Conservation (phyloP, 129 eudicot species). For the Smallanthus sonchifolius region DNA sequence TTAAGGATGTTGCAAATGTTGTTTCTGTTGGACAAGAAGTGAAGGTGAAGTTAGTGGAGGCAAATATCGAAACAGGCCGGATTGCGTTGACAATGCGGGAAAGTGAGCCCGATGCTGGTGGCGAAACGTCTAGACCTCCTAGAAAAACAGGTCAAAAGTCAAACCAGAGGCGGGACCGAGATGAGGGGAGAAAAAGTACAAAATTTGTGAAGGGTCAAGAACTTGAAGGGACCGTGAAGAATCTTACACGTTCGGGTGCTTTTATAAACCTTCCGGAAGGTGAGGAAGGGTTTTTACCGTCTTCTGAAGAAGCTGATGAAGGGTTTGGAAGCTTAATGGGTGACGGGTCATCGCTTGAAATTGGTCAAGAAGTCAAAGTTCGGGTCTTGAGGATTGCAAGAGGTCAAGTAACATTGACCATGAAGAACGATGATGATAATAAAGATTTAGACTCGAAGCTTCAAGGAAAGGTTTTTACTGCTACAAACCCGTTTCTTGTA, state of each 20-base stretch:
- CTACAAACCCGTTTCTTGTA: slow-evolving; percentile 74
- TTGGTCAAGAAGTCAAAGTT: slow-evolving; percentile 84
- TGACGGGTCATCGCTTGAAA: slow-evolving; percentile 51
- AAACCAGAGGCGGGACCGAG: slow-evolving; percentile 33
- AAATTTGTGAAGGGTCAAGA: slow-evolving; percentile 84
- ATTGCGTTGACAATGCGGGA: slow-evolving; percentile 86
- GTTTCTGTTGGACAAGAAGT: slow-evolving; percentile 91
- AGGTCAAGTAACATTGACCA: slow-evolving; percentile 77
- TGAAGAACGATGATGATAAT: slow-evolving; percentile 64
- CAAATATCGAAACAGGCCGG: slow-evolving; percentile 61
- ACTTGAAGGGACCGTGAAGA: slow-evolving; percentile 86
- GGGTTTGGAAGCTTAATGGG: slow-evolving; percentile 61
- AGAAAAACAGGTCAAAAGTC: slow-evolving; percentile 38
- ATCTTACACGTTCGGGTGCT: slow-evolving; percentile 69
- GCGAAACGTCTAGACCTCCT: slow-evolving; percentile 32
- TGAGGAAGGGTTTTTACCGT: slow-evolving; percentile 90
- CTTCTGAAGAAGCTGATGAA: slow-evolving; percentile 72
- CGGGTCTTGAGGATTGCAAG: slow-evolving; percentile 73
- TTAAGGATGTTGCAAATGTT: slow-evolving; percentile 67
- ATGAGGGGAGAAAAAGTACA: slow-evolving; percentile 49
- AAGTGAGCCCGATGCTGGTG: slow-evolving; percentile 43
- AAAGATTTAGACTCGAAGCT: slow-evolving; percentile 43
- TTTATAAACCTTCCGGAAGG: slow-evolving; percentile 85
- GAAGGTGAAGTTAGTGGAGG: slow-evolving; percentile 74
- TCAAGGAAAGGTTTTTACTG: slow-evolving; percentile 49